Percentiles rank a stretch among this genome's conserved stretches.
Conservation (phyloP, 441 rosid genomes). For the Bruguiera hainesii region DNA sequence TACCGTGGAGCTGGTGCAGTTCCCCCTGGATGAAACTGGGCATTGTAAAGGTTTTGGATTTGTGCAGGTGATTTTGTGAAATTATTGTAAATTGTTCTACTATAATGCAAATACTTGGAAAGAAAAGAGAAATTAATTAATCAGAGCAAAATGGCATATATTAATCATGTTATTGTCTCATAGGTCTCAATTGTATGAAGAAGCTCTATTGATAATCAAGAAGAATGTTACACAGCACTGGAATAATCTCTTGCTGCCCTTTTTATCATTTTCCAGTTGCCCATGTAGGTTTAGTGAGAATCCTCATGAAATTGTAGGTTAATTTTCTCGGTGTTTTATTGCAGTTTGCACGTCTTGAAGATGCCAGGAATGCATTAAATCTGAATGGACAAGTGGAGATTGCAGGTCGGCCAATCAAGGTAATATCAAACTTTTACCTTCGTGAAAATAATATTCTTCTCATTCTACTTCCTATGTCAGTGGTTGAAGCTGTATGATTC, state of each 20-base stretch:
- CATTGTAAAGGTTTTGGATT: slow-evolving; percentile 97
- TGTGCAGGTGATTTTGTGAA: slow-evolving; percentile 71
- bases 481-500: neutral
- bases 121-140: neutral
- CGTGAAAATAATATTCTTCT: neutral
- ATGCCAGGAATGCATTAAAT: slow-evolving; percentile 87
- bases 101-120: neutral
- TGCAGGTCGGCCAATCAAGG: slow-evolving; percentile 96
- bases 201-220: neutral
- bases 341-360: slow-evolving; percentile 95
- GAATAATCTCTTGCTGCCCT: neutral
- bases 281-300: neutral
- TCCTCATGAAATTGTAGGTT: neutral
- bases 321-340: slow-evolving; percentile 13
- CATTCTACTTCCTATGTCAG: neutral
- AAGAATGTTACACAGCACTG: neutral
- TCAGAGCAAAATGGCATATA: neutral
- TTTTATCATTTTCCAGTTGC: neutral
- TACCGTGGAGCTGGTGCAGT: slow-evolving; percentile 89
- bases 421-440: slow-evolving; percentile 16
- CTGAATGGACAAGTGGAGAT: slow-evolving; percentile 92
- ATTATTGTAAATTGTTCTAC: neutral
- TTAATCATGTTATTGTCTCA: neutral
- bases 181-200: neutral
- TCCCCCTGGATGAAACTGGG: slow-evolving; percentile 88